These are phyloP conservation scores for Diaporthe citri DNA, from an alignment of 2,329 filamentous ascomycete species.

Conservation along the genomic window DNA sequence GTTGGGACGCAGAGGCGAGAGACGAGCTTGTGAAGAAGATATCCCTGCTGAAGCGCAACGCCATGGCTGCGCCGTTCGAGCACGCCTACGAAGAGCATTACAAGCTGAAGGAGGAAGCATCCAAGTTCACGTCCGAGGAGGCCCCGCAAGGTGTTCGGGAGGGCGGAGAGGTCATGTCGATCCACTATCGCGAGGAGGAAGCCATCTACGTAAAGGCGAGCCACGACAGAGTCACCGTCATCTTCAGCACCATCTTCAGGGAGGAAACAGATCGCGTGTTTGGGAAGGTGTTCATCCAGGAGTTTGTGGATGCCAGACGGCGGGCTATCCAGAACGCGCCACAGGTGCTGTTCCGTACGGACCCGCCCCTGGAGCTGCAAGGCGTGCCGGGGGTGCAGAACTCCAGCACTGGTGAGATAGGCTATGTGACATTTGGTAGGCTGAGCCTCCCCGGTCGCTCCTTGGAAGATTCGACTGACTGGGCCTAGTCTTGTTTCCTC, in stretches of 20 bases:
- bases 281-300: conserved; percentile 97
- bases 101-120: conserved; percentile 85
- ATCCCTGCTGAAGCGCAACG: conserved; percentile 94
- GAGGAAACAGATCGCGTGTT: conserved; percentile 98
- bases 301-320: conserved; percentile 96
- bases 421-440: conserved; percentile 97
- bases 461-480: conserved; percentile 39
- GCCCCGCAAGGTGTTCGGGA: conserved; percentile 91
- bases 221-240: conserved; percentile 97
- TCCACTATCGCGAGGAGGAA: conserved; percentile 98
- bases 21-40: conserved; percentile 90
- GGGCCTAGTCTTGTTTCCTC: conserved; percentile 86
- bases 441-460: conserved; percentile 2
- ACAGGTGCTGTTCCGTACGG: conserved; percentile 95
- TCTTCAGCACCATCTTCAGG: conserved; percentile 97
- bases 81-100: conserved; percentile 95
- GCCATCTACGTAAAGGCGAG: conserved; percentile 99
- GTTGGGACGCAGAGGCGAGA: conserved; percentile 72
- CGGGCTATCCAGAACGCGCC: conserved; percentile 98
- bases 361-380: conserved; percentile 92
- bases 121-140: conserved; percentile 92
- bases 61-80: conserved; percentile 98
- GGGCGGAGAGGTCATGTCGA: conserved; percentile 92
- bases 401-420: conserved; percentile 85
- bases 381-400: conserved; percentile 85